These are phyloP conservation scores for Haberlea rhodopensis DNA, from an alignment of 257 asterid species.

Conservation along the genomic window DNA sequence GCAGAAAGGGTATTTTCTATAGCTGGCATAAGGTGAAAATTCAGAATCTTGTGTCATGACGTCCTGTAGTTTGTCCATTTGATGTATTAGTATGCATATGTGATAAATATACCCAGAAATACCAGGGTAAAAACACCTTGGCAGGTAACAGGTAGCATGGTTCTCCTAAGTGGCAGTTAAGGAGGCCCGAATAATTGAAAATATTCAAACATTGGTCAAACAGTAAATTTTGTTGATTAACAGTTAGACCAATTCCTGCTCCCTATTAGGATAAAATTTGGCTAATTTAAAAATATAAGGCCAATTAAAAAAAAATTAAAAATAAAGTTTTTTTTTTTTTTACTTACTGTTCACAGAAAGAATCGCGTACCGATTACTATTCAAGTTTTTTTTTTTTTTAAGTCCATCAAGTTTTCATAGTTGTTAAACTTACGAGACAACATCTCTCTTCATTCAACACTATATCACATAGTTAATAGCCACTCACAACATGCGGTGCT, in stretches of 20 bases:
- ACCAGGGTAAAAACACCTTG: not conserved
- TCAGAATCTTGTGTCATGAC: slow-evolving; percentile 42
- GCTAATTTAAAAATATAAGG: too few relatives aligned
- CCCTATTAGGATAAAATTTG: slow-evolving; percentile 9
- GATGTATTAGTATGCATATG: slow-evolving; percentile 17
- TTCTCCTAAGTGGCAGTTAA: slow-evolving; percentile 17
- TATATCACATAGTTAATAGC: too few relatives aligned
- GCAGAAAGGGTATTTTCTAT: slow-evolving; percentile 39
- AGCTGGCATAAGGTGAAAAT: slow-evolving; percentile 32
- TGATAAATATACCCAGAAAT: slow-evolving; percentile 14
- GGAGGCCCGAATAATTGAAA: not conserved
- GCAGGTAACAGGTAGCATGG: slow-evolving; percentile 17
- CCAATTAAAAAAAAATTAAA: too few relatives aligned
- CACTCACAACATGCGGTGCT: too few relatives aligned
- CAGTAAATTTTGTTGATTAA: slow-evolving; percentile 7
- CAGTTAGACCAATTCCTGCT: slow-evolving; percentile 2
- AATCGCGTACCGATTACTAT: too few relatives aligned
- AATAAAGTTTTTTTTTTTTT: too few relatives aligned
- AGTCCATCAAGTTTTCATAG: too few relatives aligned
- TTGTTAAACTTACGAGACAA: too few relatives aligned
- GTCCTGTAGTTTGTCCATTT: slow-evolving; percentile 35
- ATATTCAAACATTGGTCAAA: not conserved
- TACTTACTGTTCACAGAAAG: too few relatives aligned
- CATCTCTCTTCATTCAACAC: too few relatives aligned
- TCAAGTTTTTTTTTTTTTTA: too few relatives aligned